phyloP scores from a whole-genome alignment of 2,329 filamentous ascomycete genomes.

The Penicillium aurantiogriseum region DNA sequence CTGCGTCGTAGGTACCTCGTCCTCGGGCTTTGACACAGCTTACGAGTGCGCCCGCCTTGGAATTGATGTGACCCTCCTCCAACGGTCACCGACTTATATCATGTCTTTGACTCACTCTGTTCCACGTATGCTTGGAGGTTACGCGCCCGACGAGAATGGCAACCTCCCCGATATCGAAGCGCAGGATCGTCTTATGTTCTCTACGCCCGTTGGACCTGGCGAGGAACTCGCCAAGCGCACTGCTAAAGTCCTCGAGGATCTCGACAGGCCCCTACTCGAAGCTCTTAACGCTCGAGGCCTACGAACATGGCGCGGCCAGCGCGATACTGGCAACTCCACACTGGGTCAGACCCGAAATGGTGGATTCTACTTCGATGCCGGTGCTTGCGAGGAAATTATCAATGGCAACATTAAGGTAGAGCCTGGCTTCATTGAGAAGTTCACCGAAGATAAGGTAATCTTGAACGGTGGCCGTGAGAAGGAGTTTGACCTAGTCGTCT shows the following conservation, averaged over 20 bases:
- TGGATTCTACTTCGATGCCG: conserved; percentile 34
- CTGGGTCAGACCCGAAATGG: conserved; percentile 33
- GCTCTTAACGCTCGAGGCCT: conserved; percentile 28
- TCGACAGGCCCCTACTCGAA: conserved; percentile 25
- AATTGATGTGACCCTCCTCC: conserved; percentile 30
- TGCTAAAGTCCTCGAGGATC: conserved; percentile 22
- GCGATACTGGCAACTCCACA: conserved; percentile 32
- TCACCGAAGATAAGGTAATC: conserved; percentile 35
- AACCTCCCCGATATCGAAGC: conserved; percentile 7
- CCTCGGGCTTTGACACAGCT: conserved; percentile 31
- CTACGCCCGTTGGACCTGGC: conserved; percentile 14
- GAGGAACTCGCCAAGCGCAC: conserved; percentile 23
- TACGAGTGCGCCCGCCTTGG: conserved; percentile 26
- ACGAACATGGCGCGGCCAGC: conserved; percentile 37
- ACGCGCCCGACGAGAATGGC: conserved; percentile 17
- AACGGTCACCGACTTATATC: conserved; percentile 35
- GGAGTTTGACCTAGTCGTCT: conserved; percentile 33
- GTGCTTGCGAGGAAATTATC: conserved; percentile 31
- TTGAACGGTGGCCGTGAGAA: conserved; percentile 33
- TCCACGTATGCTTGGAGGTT: conserved; percentile 27
- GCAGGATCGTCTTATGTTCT: conserved; percentile 13
- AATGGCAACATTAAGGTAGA: conserved; percentile 32
- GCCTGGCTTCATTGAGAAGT: conserved; percentile 20
- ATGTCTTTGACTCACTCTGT: conserved; percentile 32
- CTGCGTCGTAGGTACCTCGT: conserved; percentile 31